Evolutionary conservation across 1,284 basidiomycete species (phyloP).

Genomic region (Ustilago vetiveriae): DNA sequence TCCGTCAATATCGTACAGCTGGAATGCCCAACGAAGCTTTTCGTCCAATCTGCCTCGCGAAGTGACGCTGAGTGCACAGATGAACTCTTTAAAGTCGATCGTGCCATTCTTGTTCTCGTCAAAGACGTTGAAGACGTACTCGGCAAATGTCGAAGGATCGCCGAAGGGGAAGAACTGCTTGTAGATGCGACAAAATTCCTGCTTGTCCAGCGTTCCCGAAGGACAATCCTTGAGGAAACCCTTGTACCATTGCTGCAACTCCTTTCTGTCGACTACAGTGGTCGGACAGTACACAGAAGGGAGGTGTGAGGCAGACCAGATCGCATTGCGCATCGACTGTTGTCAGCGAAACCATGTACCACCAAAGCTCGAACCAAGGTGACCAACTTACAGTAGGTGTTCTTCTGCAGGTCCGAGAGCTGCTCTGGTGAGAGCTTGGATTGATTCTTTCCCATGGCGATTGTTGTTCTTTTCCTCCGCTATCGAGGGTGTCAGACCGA

Average conservation of each 20-base stretch:
- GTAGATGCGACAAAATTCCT: constrained; percentile 97
- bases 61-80: constrained; percentile 94
- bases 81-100: constrained; percentile 79
- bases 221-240: constrained; percentile 99
- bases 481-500: no score
- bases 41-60: constrained; percentile 93
- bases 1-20: constrained; percentile 96
- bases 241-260: constrained; percentile 99
- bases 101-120: constrained; percentile 67
- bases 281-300: neutral
- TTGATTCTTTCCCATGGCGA: constrained; percentile 87
- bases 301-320: no score
- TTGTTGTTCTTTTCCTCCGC: constrained; percentile 2
- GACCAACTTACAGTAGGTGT: constrained; percentile 86
- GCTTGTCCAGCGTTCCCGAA: constrained; percentile 93
- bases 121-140: constrained; percentile 90
- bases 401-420: constrained; percentile 93
- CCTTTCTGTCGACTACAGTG: constrained; percentile 92
- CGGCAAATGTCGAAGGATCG: constrained; percentile 94
- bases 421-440: constrained; percentile 95
- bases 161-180: constrained; percentile 99
- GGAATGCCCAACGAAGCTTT: constrained; percentile 99
- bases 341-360: no score
- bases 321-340: no score
- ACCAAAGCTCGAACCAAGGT: neutral